Base-by-base conservation (phyloP, 768 basidiomycete genomes). In the Russula griseocarnosa region DNA sequence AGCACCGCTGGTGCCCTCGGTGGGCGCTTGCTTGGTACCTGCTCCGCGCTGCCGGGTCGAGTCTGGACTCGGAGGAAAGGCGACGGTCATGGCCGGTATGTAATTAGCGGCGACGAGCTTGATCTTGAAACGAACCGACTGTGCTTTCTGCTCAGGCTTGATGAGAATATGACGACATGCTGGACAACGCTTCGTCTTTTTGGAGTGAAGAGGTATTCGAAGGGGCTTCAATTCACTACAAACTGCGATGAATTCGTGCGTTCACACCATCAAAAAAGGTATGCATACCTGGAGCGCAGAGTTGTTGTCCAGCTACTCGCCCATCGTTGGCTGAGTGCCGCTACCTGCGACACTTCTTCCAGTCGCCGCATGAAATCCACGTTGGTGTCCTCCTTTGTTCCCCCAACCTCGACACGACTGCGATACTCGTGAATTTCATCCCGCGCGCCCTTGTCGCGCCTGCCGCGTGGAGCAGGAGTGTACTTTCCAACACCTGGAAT, bases 91-190 rank as follows among this genome's bases (percentile, higher is more conserved):
- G 3, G 88, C 83, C 0, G 97, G 97, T 18, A 99, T 80, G 75
- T 98, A 98, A 73, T 90, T 96, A 32, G 92, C 85, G 0, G 96
- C 97, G 61, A 96, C 92, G 56, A 98, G 86, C 75, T 98, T 98
- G 76, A 99, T 98, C 77, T 98, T 98, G 81, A 88, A 98, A 20
- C 93, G 85, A 42, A 91, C 88, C 20, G 92, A 94, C 69, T 94
- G 92, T 0, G 94, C 89, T 73, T 99, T 99, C 71, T 95, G 90
- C 73, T 99, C 97, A 4, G 97, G 97, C 73, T 98, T 97, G 76
- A 98, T 97, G 66, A 99, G 83, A 69, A 98, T 97, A 74, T 98
- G 96, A 20, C 91, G 87, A 73, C 97, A 99, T 2, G 81, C 82
- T 16, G 94, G 88, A 77, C 97, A 99, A 5, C 97, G 92, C 76